Percentiles rank a stretch among this genome's conserved stretches.
phyloP scores from a whole-genome alignment of 139 green algal genomes.

The Chlamydomonas sphaeroides region DNA sequence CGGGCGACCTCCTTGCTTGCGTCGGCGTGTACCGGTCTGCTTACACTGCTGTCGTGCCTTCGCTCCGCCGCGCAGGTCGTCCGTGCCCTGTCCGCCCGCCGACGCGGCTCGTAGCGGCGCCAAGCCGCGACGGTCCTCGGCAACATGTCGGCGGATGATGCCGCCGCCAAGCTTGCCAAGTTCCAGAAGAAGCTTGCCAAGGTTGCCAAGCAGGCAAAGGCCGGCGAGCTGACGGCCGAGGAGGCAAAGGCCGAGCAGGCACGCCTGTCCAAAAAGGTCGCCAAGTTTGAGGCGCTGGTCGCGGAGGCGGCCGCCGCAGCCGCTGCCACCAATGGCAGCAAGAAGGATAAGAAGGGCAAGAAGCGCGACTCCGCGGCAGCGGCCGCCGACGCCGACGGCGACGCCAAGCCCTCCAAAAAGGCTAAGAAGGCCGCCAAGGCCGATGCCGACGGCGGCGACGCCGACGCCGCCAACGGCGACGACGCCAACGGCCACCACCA shows the following conservation, averaged over 20 bases:
- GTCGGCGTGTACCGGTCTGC: too few species aligned
- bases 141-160: conserved; percentile 7
- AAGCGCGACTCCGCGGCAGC: neutral
- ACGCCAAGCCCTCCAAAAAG: neutral
- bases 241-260: conserved; percentile 11
- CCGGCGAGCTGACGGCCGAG: neutral
- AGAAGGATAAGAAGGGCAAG: conserved; percentile 1
- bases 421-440: conserved; percentile 1
- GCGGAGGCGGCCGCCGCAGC: neutral
- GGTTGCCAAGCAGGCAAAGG: conserved; percentile 41
- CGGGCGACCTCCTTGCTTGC: too few species aligned
- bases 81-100: too few species aligned
- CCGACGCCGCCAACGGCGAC: neutral
- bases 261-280: conserved; percentile 37
- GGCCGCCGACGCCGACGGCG: neutral
- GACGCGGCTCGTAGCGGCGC: too few species aligned
- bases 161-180: conserved; percentile 23
- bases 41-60: too few species aligned
- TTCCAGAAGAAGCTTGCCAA: conserved; percentile 45
- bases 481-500: neutral
- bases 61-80: too few species aligned
- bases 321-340: neutral
- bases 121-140: too few species aligned
- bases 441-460: neutral
- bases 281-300: conserved; percentile 34